A percentile compares a stretch with the other conserved stretches of the same genome.
Conservation (phyloP, 108 stramenopile species). For the Nitzschia inconspicua region DNA sequence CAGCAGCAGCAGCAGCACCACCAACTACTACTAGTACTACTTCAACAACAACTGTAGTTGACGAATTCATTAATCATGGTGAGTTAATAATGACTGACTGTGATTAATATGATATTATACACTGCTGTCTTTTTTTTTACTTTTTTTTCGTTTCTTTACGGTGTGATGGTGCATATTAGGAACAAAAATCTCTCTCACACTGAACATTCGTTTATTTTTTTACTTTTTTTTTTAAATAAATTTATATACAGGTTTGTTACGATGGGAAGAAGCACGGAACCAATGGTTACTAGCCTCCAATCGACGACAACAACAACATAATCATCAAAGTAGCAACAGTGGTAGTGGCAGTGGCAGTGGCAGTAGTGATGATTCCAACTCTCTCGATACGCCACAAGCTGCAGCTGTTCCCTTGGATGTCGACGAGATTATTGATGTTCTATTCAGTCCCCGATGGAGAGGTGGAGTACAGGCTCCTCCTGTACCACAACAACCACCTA, state of each 20-base stretch:
- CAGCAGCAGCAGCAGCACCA: no score
- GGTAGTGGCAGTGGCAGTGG: neutral
- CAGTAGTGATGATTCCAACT: neutral
- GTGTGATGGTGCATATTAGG: neutral
- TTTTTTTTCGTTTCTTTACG: no score
- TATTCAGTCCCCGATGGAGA: constrained; percentile 68
- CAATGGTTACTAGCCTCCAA: no score
- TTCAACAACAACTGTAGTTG: no score
- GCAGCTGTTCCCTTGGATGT: constrained; percentile 55
- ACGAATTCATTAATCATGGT: no score
- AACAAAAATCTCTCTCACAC: neutral
- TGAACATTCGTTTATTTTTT: neutral
- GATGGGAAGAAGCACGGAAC: constrained; percentile 51
- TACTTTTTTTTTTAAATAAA: neutral
- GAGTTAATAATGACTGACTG: no score
- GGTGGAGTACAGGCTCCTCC: constrained; percentile 19
- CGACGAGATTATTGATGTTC: constrained; percentile 75
- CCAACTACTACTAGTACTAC: no score
- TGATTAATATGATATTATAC: no score
- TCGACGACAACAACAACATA: neutral
- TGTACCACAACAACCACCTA: neutral
- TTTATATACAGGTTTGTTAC: constrained; percentile 27
- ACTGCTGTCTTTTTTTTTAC: no score
- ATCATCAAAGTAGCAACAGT: no score
- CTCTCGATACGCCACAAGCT: constrained; percentile 2